Evolutionary conservation across 495 filamentous ascomycete genomes (phyloP), one percentile per base, ranked within the genome.

Genomic region (Lasiosphaeria ovina): DNA sequence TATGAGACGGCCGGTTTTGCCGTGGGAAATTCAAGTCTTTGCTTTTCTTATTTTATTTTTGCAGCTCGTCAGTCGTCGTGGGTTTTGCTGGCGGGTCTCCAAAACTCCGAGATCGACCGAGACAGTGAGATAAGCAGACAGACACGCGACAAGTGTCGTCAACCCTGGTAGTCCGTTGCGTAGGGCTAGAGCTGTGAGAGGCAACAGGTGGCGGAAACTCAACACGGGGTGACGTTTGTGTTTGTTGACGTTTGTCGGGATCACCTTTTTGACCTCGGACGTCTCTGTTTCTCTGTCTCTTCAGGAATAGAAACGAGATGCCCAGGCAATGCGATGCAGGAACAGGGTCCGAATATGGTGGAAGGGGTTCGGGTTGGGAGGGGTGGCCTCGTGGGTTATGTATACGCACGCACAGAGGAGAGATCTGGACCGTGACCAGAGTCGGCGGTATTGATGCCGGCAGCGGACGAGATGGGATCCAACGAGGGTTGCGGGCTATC

Each of bases 301-400:
- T 55, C 11, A 47, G 11, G 35, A 57, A 48, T 16, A 57, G 32
- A 35, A 11, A 54, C 34, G 51, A 24, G 24, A 48, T 51, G 35
- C 31, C 33, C 34, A 45, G 9, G 40, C 57, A 40, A 6, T 17
- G 32, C 54, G 17, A 58, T 58, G 54, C 58, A 56, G 45, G 55
- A 55, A 42, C 35, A 59, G 51, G 31, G 35, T 38, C 51, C 24
- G 57, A 55, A 61, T 56, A 48, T 58, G 47, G 36, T 56, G 51
- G 55, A 34, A 59, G 42, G 36, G 55, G 42, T 14, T 35, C 38
- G 54, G 61, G 24, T 24, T 24, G 24, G 24, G 24, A 24, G 24
- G 63, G 57, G 49, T 5, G 53, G 36, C 45, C 55, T 64, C 45
- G 63, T 58, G 61, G 66, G 55, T 71, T 71, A 68, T 68, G 66